Evolutionary conservation across 2,329 filamentous ascomycete genomes (phyloP).

Genomic region (Alternaria alternata): DNA sequence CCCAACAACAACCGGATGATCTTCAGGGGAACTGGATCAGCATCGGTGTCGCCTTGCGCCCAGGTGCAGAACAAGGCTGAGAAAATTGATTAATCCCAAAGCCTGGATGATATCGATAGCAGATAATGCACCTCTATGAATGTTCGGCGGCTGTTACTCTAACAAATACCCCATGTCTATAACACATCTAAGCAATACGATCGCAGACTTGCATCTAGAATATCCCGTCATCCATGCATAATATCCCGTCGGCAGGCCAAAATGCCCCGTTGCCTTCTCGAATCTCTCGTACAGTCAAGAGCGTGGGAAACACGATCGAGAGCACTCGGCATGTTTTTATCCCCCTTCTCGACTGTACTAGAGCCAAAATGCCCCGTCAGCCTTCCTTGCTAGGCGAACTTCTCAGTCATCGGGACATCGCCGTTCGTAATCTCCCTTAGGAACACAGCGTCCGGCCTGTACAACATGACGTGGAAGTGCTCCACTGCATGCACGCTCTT

Average conservation of each 20-base stretch:
- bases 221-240: not conserved
- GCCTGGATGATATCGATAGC: not conserved
- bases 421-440: slow-evolving; percentile 74
- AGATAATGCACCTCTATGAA: not conserved
- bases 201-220: slow-evolving; percentile 1
- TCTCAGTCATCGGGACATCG: slow-evolving; percentile 69
- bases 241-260: not conserved
- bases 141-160: not conserved
- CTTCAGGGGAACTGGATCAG: slow-evolving; percentile 15
- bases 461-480: slow-evolving; percentile 95
- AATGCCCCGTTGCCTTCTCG: not conserved
- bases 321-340: not conserved
- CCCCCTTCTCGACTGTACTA: not conserved
- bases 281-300: not conserved
- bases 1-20: slow-evolving; percentile 9
- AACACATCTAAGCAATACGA: not conserved
- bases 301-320: not conserved
- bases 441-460: slow-evolving; percentile 75
- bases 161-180: slow-evolving; percentile 20
- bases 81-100: not conserved
- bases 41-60: not conserved
- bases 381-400: slow-evolving; percentile 15
- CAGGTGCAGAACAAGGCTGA: slow-evolving; percentile 5
- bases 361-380: not conserved
- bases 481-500: slow-evolving; percentile 89